Evolutionary conservation across 2,329 filamentous ascomycete genomes (phyloP).

Genomic region (Trichoderma koningii): DNA sequence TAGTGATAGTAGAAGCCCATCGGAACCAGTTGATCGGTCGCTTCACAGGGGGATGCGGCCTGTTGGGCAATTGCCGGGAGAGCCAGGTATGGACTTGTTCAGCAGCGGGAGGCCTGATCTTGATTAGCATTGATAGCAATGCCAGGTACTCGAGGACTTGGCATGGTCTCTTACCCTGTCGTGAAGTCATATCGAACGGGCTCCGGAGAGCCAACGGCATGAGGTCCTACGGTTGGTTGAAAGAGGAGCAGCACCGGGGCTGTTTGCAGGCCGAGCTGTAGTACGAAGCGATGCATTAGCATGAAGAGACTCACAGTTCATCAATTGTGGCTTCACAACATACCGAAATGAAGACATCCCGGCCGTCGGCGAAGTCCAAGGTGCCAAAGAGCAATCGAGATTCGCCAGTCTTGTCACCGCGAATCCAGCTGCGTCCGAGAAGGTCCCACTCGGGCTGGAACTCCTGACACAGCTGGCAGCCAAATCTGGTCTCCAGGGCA

Average conservation of each 20-base stretch:
- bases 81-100: slow-evolving; percentile 82
- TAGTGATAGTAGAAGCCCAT: slow-evolving; percentile 67
- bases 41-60: slow-evolving; percentile 74
- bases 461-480: slow-evolving; percentile 82
- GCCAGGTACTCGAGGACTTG: neutral
- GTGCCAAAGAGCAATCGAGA: slow-evolving; percentile 77
- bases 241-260: slow-evolving; percentile 88
- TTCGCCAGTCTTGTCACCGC: slow-evolving; percentile 74
- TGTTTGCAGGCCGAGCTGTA: slow-evolving; percentile 86
- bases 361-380: slow-evolving; percentile 85
- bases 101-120: slow-evolving; percentile 66
- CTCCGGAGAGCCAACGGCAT: slow-evolving; percentile 68
- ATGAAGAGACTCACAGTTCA: neutral
- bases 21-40: slow-evolving; percentile 87
- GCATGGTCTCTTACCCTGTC: slow-evolving; percentile 61
- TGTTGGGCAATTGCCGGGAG: slow-evolving; percentile 72
- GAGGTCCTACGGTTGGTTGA: slow-evolving; percentile 78
- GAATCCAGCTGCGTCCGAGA: slow-evolving; percentile 81
- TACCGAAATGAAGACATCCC: slow-evolving; percentile 84
- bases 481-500: slow-evolving; percentile 78
- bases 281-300: slow-evolving; percentile 10
- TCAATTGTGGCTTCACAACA: slow-evolving; percentile 32
- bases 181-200: slow-evolving; percentile 85
- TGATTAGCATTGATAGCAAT: slow-evolving; percentile 14
- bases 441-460: slow-evolving; percentile 96